Conservation (phyloP, 352 stramenopile genomes). For the Phytophthora sansomeana region DNA sequence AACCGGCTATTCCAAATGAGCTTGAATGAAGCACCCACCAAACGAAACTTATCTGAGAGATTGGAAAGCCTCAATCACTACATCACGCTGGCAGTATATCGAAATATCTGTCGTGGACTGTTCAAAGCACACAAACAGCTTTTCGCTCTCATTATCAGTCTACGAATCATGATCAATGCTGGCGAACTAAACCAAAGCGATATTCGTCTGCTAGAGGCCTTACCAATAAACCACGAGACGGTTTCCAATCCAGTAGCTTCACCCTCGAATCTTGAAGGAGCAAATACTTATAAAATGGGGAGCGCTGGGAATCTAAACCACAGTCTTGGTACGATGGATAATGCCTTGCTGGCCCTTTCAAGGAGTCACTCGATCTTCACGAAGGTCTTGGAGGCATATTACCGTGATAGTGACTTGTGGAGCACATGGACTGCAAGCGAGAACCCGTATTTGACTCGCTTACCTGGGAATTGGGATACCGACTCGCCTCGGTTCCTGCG, state of each 20-base stretch:
- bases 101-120: constrained; percentile 75
- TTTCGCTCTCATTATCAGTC: constrained; percentile 66
- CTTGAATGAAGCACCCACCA: constrained; percentile 47
- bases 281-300: not conserved
- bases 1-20: constrained; percentile 68
- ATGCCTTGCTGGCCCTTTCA: constrained; percentile 43
- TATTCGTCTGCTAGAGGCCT: constrained; percentile 46
- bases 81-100: constrained; percentile 65
- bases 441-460: constrained; percentile 44
- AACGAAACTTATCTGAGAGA: constrained; percentile 37
- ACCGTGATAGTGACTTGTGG: constrained; percentile 49
- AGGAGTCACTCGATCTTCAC: constrained; percentile 30
- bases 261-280: not conserved
- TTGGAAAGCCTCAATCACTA: constrained; percentile 53
- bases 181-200: constrained; percentile 46
- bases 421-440: constrained; percentile 43
- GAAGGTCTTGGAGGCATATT: constrained; percentile 53
- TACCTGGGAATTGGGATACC: constrained; percentile 48
- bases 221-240: constrained; percentile 9
- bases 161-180: constrained; percentile 61
- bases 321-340: constrained; percentile 8
- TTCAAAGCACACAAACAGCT: constrained; percentile 75
- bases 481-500: constrained; percentile 52
- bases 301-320: constrained; percentile 9
- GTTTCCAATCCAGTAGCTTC: not conserved